Evolutionary conservation across 2,329 filamentous ascomycete genomes (phyloP).

Genomic region (Beauveria sp.): DNA sequence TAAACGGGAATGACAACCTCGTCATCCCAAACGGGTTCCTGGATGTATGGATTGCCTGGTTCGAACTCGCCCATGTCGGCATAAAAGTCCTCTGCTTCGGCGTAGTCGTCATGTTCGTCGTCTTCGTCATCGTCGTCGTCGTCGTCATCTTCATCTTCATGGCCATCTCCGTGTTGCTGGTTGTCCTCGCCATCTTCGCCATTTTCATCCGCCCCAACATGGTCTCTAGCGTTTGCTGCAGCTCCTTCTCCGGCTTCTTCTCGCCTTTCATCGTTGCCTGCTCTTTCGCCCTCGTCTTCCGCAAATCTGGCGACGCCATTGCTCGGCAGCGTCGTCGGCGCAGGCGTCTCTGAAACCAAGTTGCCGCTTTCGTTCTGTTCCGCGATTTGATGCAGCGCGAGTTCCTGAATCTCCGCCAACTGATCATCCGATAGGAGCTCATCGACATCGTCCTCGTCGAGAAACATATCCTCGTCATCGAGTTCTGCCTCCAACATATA

Average conservation of each 20-base stretch:
- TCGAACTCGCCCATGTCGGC: background rate
- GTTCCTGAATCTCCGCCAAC: background rate
- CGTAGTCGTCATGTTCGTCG: background rate
- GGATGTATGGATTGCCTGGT: background rate
- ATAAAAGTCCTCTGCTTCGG: background rate
- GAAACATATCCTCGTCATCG: background rate
- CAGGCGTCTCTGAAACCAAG: background rate
- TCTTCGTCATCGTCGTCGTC: background rate
- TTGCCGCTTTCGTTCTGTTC: background rate
- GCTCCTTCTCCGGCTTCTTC: background rate
- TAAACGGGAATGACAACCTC: constrained; percentile 14
- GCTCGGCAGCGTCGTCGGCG: background rate
- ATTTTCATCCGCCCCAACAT: background rate
- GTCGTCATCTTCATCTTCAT: background rate
- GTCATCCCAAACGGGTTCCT: constrained; percentile 4
- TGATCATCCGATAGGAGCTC: background rate
- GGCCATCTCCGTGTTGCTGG: background rate
- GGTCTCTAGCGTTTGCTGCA: background rate
- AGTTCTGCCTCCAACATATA: background rate
- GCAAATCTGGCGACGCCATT: background rate
- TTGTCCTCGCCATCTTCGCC: background rate
- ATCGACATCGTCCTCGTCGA: background rate
- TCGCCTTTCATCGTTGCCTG: background rate
- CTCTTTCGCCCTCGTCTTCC: background rate
- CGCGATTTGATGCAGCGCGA: background rate